Evolutionary conservation across 2,329 filamentous ascomycete genomes (phyloP), one percentile per base, ranked within the genome.

Genomic region (Biscogniauxia mediterranea): DNA sequence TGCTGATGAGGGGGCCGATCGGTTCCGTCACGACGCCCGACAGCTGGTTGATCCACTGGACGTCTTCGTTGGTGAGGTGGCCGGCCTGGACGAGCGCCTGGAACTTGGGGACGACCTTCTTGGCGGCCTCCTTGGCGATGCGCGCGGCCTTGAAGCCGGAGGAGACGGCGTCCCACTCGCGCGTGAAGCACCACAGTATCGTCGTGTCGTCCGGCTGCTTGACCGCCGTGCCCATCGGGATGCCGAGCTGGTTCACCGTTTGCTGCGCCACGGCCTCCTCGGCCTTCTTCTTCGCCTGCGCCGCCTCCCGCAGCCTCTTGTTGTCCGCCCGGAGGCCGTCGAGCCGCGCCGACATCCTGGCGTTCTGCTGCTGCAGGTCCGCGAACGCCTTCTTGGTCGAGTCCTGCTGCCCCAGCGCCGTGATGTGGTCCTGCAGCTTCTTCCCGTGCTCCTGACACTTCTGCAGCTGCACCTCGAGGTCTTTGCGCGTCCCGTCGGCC

Each of bases 371-470:
- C 52, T 19, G 20, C 23, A 19, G 20, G 52, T 19, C 52, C 17
- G 52, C n/a, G 38, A 46, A n/a, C 38, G 17, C 15, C 38, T 46
- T 46, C 15, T 15, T 55, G 8, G 5, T 53, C 15, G 42, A 63
- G 59, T 54, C 55, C 17, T 19, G 2, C 15, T 46, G 38, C 17
- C 42, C 54, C 20, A 51, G 51, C 11, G 61, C 57, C 4, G n/a
- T 5, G 1, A 64, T 23, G 4, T 64, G 53, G 19, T 49, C 28
- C 38, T 61, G 11, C 32, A 64, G 55, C 20, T 8, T 5, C 11
- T 55, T n/a, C 9, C 3, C 17, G n/a, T 60, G 32, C 11, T 25
- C 13, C n/a, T 58, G 19, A n/a, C 19, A 54, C 13, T 57, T n/a
- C 20, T 62, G 57, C 4, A 59, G 15, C n/a, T 54, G 13, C 9